Evolutionary conservation across 805 yeast species (phyloP).

Genomic region (Pichia membranifaciens): DNA sequence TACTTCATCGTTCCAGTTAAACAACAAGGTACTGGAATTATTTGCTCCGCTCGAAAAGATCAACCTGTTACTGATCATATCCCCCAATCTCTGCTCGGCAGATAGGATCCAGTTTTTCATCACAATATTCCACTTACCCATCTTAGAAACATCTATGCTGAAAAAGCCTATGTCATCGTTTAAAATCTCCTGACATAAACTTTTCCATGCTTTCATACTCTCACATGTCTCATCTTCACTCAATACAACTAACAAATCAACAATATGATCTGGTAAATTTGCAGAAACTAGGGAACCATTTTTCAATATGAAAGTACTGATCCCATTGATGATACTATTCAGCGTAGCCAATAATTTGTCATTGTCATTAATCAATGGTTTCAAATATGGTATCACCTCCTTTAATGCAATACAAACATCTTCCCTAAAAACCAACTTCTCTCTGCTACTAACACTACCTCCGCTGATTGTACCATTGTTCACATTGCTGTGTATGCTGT

Average conservation of each 20-base stretch:
- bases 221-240: slow-evolving; percentile 30
- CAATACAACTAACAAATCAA: slow-evolving; percentile 39
- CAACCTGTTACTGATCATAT: slow-evolving; percentile 37
- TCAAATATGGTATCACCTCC: slow-evolving; percentile 34
- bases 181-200: slow-evolving; percentile 55
- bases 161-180: slow-evolving; percentile 54
- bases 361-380: slow-evolving; percentile 42
- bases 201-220: slow-evolving; percentile 56
- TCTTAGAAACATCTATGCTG: slow-evolving; percentile 24
- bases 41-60: slow-evolving; percentile 42
- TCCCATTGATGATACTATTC: slow-evolving; percentile 46
- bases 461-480: not conserved
- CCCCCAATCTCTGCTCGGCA: slow-evolving; percentile 57
- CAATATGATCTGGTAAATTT: slow-evolving; percentile 32
- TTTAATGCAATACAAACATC: slow-evolving; percentile 40
- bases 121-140: slow-evolving; percentile 47
- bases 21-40: slow-evolving; percentile 40
- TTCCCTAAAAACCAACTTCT: slow-evolving; percentile 32
- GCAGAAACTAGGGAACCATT: slow-evolving; percentile 29
- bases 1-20: slow-evolving; percentile 32
- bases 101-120: slow-evolving; percentile 57
- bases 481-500: not conserved
- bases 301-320: slow-evolving; percentile 50
- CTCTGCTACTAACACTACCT: slow-evolving; percentile 6
- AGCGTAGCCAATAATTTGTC: slow-evolving; percentile 55